These are phyloP conservation scores for Endotrypanum monterogeii DNA, from an alignment of 208 protist genomes.

Conservation along the genomic window DNA sequence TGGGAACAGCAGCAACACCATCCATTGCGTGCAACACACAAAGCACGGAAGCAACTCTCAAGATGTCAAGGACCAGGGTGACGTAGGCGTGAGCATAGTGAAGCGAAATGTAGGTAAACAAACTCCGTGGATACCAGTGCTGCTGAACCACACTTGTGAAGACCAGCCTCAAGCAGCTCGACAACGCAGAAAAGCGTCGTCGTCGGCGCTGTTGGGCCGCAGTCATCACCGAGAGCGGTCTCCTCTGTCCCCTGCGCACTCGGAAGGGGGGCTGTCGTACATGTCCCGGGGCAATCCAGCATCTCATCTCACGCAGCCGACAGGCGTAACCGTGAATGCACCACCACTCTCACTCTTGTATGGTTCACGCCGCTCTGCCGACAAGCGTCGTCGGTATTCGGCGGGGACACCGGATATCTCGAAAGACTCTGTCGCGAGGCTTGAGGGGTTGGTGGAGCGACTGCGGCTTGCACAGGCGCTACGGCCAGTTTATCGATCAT, in stretches of 20 bases:
- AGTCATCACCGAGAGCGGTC: background rate
- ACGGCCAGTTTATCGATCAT: slow-evolving; percentile 27
- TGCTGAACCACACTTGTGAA: background rate
- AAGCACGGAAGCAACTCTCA: background rate
- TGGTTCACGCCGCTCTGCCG: slow-evolving; percentile 12
- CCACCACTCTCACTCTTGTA: background rate
- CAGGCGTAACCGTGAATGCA: background rate
- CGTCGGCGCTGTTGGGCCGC: background rate
- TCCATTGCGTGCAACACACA: background rate
- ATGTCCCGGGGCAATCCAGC: background rate
- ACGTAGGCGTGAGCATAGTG: background rate
- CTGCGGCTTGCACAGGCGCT: slow-evolving; percentile 33
- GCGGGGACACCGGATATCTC: slow-evolving; percentile 3
- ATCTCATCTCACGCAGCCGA: background rate
- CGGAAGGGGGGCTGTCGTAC: background rate
- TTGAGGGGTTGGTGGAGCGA: slow-evolving; percentile 30
- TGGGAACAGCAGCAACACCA: background rate
- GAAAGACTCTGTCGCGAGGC: slow-evolving; percentile 9
- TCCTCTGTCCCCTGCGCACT: background rate
- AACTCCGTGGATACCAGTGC: background rate
- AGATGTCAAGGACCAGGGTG: background rate
- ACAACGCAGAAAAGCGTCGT: background rate
- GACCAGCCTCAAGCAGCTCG: background rate
- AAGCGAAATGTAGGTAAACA: background rate
- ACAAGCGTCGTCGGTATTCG: slow-evolving; percentile 7